A percentile compares a stretch with the other conserved stretches of the same genome.
These are phyloP conservation scores for Lentinula edodes DNA, from an alignment of 768 basidiomycete genomes.

Conservation along the genomic window DNA sequence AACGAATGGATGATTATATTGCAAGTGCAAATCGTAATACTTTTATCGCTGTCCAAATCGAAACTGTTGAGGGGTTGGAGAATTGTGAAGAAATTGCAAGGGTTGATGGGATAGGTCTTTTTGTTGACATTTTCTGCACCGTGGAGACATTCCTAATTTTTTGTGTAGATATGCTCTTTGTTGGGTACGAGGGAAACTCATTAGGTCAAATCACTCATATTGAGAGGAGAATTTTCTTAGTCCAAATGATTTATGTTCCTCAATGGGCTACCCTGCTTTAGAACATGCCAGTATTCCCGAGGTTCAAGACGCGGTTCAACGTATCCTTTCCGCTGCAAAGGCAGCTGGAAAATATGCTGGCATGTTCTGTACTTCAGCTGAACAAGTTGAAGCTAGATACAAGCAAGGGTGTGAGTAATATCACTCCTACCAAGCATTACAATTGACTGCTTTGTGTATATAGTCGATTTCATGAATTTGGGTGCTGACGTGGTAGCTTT, in stretches of 20 bases:
- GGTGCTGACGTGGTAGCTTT: constrained; percentile 13
- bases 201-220: not conserved
- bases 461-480: constrained; percentile 16
- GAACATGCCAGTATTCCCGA: constrained; percentile 13
- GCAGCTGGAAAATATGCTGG: constrained; percentile 16
- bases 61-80: constrained; percentile 34
- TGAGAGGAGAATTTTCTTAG: not conserved
- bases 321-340: constrained; percentile 12
- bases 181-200: constrained; percentile 7
- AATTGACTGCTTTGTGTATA: not conserved
- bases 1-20: constrained; percentile 31
- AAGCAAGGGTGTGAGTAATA: constrained; percentile 13
- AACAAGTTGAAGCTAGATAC: constrained; percentile 11
- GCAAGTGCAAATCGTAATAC: constrained; percentile 37
- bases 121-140: not conserved
- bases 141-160: not conserved
- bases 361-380: constrained; percentile 14
- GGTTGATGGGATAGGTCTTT: constrained; percentile 37
- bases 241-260: constrained; percentile 14
- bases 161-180: constrained; percentile 11
- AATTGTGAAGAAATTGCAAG: constrained; percentile 39
- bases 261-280: constrained; percentile 12
- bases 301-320: constrained; percentile 13
- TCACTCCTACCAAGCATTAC: not conserved
- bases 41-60: constrained; percentile 40